A percentile compares a stretch with the other conserved stretches of the same genome.
Evolutionary conservation across 768 basidiomycete species (phyloP).

Genomic region (Steccherinum ochraceum): DNA sequence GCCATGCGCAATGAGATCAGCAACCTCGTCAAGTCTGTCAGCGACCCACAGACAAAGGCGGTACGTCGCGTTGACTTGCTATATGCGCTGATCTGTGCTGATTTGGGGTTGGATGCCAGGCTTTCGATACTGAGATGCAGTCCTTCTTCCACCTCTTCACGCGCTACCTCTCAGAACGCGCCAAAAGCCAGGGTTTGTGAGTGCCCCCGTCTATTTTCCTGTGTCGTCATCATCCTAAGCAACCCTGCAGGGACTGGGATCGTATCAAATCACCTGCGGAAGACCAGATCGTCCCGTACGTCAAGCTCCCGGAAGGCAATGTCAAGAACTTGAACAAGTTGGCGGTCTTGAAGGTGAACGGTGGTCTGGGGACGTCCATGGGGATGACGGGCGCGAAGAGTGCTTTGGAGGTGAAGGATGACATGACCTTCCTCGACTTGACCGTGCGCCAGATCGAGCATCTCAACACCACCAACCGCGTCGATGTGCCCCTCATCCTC

Average conservation of each 20-base stretch:
- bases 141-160: conserved; percentile 95
- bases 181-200: conserved; percentile 81
- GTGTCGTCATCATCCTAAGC: neutral
- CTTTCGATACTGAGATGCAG: conserved; percentile 94
- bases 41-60: conserved; percentile 77
- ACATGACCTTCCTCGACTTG: conserved; percentile 64
- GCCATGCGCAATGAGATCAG: conserved; percentile 98
- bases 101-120: conserved; percentile 41
- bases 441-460: conserved; percentile 64
- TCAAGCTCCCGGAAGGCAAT: conserved; percentile 40
- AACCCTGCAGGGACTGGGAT: conserved; percentile 25
- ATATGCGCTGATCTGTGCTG: conserved; percentile 8
- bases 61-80: conserved; percentile 31
- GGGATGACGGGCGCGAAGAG: conserved; percentile 62
- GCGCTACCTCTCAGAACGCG: conserved; percentile 86
- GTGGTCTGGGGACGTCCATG: conserved; percentile 66
- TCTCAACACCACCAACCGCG: conserved; percentile 52
- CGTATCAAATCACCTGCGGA: conserved; percentile 55
- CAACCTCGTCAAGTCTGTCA: conserved; percentile 82
- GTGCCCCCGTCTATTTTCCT: conserved; percentile 4
- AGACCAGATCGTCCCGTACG: conserved; percentile 60
- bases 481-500: conserved; percentile 72
- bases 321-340: conserved; percentile 55
- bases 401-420: conserved; percentile 71
- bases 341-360: conserved; percentile 75